Evolutionary conservation across 352 stramenopile species (phyloP).

Genomic region (Phytophthora macrochlamydospora): DNA sequence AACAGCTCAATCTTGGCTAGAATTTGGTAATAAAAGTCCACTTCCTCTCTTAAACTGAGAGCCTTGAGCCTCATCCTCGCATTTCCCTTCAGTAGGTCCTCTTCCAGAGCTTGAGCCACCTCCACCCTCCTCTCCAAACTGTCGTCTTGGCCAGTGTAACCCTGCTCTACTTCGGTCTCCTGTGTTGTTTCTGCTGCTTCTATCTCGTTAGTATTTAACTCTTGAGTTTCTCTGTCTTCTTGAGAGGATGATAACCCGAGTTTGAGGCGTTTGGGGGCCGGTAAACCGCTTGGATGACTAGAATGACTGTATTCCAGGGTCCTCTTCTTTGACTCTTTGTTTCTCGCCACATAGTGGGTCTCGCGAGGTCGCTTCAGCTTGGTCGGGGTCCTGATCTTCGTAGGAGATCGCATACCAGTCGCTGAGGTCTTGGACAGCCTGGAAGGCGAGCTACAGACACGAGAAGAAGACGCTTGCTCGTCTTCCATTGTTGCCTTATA

Average conservation of each 20-base stretch:
- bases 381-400: constrained; percentile 26
- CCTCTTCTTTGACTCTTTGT: constrained; percentile 31
- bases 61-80: constrained; percentile 53
- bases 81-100: constrained; percentile 53
- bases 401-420: constrained; percentile 29
- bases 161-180: constrained; percentile 13
- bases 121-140: constrained; percentile 34
- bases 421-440: constrained; percentile 1
- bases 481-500: neutral
- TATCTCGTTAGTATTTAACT: neutral
- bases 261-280: constrained; percentile 24
- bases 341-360: constrained; percentile 11
- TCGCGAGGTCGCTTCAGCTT: constrained; percentile 29
- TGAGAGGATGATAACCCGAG: neutral
- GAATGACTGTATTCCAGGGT: constrained; percentile 11
- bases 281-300: constrained; percentile 5
- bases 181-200: constrained; percentile 13
- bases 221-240: neutral
- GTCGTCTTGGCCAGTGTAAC: constrained; percentile 13
- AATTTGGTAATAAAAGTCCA: constrained; percentile 59
- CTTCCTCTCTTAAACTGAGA: constrained; percentile 44
- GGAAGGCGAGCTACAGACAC: constrained; percentile 17
- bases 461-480: constrained; percentile 6
- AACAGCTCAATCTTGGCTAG: constrained; percentile 49
- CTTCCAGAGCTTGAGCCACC: constrained; percentile 40